Evolutionary conservation across 345 rosid species (phyloP).

Genomic region (Chamaenerion angustifolium): DNA sequence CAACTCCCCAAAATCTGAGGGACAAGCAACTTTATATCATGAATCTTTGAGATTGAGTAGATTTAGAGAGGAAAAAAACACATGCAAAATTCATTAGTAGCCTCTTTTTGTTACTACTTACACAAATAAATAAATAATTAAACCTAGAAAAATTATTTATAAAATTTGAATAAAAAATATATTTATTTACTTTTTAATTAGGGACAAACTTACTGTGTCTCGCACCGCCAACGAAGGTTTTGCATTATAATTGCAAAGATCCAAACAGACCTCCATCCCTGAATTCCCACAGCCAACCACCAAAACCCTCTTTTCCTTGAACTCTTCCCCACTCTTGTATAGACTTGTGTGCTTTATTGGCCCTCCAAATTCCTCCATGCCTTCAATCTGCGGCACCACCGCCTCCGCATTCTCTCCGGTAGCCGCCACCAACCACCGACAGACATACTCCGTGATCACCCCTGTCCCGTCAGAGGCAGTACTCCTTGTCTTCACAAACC

Average conservation of each 20-base stretch:
- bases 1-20: slow-evolving; percentile 2
- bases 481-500: slow-evolving; percentile 31
- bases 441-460: slow-evolving; percentile 29
- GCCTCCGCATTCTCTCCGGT: slow-evolving; percentile 95
- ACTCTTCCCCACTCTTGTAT: slow-evolving; percentile 54
- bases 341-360: slow-evolving; percentile 47
- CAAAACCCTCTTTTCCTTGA: slow-evolving; percentile 52
- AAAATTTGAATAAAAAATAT: too few species aligned
- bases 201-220: slow-evolving; percentile 41
- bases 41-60: too few species aligned
- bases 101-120: too few species aligned
- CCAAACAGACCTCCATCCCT: slow-evolving; percentile 97
- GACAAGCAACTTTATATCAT: background rate
- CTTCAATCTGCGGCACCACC: slow-evolving; percentile 57
- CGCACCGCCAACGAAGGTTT: slow-evolving; percentile 76
- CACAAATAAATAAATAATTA: too few species aligned
- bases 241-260: slow-evolving; percentile 70
- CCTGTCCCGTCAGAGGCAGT: slow-evolving; percentile 18
- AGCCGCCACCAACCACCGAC: slow-evolving; percentile 76
- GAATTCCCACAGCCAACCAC: slow-evolving; percentile 98
- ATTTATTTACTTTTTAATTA: background rate
- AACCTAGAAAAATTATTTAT: too few species aligned
- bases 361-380: slow-evolving; percentile 44
- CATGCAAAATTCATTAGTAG: too few species aligned
- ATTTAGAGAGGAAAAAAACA: too few species aligned